Base-by-base conservation (phyloP, 2,329 filamentous ascomycete genomes). In the Aspergillus brunneoviolaceus region DNA sequence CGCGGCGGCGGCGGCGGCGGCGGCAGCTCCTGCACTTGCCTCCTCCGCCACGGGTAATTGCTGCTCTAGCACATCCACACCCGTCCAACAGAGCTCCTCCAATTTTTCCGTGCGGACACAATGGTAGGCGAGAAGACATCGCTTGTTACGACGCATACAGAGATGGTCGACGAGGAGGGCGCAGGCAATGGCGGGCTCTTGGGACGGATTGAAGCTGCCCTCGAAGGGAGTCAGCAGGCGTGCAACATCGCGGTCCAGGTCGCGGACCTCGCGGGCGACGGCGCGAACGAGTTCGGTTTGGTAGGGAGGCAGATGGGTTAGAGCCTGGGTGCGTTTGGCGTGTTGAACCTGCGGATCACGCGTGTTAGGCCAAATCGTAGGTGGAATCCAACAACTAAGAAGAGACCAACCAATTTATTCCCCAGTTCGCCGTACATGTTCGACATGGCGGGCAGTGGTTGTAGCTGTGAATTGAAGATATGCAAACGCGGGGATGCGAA, bases 61-160 rank as follows among this genome's bases (percentile, higher is more conserved):
- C 67, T 81, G 79, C 57, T 96, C 92, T 19, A 91, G 80, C 14
- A 97, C 84, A 71, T 98, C 95, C 11, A 88, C 84, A 1, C 94
- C 95, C 63, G 86, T 89, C 95, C 95, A 99, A 61, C 93, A 94
- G 72, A 96, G 88, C 73, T 94, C 90, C 72, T 98, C 95, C 9
- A 99, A 82, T 75, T 96, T 96, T 72, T 97, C 91, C 2, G 91
- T 90, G 54, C 95, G 87, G 19, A 92, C 93, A 33, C 90, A 88
- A 74, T 99, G 95, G 73, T 99, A 99, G 4, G 94, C 93, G 6
- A 99, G 85, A 21, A 99, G 83, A 72, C 95, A 99, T 49, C 95
- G 89, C 77, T 99, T 99, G 76, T 99, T 96, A 58, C 95, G 86
- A 52, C 95, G 88, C 90, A 98, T 97, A 67, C 91, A 92, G 11